phyloP scores from a whole-genome alignment of 768 basidiomycete genomes.

The Sporobolomyces phaffii region DNA sequence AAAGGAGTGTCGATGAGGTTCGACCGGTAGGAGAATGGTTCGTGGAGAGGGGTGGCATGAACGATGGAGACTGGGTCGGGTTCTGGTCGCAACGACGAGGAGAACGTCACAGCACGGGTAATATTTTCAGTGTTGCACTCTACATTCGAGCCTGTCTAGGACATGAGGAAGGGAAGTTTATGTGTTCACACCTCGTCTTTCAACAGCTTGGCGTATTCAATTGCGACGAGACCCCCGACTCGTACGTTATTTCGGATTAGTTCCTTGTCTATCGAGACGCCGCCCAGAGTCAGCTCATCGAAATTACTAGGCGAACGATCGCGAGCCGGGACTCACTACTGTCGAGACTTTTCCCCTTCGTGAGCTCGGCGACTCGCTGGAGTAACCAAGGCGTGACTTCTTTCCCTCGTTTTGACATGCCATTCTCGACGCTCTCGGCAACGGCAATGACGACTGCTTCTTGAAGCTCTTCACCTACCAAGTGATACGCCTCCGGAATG shows the following conservation, averaged over 20 bases:
- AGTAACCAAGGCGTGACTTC: constrained; percentile 94
- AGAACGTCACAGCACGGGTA: background rate
- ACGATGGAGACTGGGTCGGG: background rate
- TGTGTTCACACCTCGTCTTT: constrained; percentile 39
- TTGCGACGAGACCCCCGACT: constrained; percentile 74
- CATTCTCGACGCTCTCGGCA: constrained; percentile 70
- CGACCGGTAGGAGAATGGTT: background rate
- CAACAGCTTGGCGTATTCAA: constrained; percentile 60
- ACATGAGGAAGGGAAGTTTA: background rate
- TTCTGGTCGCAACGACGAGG: background rate
- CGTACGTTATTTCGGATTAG: constrained; percentile 81
- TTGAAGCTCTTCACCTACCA: constrained; percentile 64
- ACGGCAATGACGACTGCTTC: constrained; percentile 76
- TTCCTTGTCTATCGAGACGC: constrained; percentile 60
- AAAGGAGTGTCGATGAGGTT: background rate
- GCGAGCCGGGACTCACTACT: constrained; percentile 54
- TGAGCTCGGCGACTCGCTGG: constrained; percentile 71
- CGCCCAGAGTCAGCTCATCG: no score
- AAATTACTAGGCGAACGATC: constrained; percentile 18
- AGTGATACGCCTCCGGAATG: constrained; percentile 71
- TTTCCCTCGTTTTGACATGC: constrained; percentile 73
- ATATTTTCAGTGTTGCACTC: constrained; percentile 13
- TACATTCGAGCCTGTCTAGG: background rate
- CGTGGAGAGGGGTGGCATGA: constrained; percentile 5
- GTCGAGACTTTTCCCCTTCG: constrained; percentile 64